phyloP scores from a whole-genome alignment of 2,329 filamentous ascomycete species.

The Capronia epimyces region DNA sequence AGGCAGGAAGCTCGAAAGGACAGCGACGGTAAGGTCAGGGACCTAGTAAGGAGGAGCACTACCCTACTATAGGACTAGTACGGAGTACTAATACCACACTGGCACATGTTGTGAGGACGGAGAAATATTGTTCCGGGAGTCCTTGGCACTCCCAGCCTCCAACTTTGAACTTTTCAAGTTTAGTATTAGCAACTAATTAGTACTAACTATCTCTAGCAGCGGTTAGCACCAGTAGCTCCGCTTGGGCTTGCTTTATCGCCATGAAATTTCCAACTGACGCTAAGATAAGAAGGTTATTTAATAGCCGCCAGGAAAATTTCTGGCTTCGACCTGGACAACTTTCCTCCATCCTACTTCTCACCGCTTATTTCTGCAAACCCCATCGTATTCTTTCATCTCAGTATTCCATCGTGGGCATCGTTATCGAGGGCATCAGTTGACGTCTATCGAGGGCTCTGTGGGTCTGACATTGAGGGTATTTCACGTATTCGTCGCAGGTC shows the following conservation, averaged over 20 bases:
- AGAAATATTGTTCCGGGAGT: neutral
- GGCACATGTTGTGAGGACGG: neutral
- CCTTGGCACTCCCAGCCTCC: neutral
- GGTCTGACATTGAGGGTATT: constrained; percentile 17
- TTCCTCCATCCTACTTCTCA: neutral
- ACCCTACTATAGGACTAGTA: too few relatives aligned
- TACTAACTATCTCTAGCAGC: too few relatives aligned
- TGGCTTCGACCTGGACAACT: neutral
- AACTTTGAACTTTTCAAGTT: too few relatives aligned
- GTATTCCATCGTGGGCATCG: constrained; percentile 22
- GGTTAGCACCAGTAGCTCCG: neutral
- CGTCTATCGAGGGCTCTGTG: constrained; percentile 26
- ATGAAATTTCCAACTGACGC: constrained; percentile 11
- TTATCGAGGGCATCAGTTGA: constrained; percentile 26
- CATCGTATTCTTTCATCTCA: constrained; percentile 2
- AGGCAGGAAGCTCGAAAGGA: neutral
- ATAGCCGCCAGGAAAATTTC: constrained; percentile 6
- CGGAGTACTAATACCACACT: too few relatives aligned
- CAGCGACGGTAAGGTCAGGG: neutral
- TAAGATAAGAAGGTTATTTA: constrained; percentile 10
- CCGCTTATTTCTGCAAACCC: constrained; percentile 6
- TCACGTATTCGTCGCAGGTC: constrained; percentile 16
- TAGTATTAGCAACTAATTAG: too few relatives aligned
- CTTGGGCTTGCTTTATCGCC: neutral
- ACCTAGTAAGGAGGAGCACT: too few relatives aligned